These are phyloP conservation scores for Bipolaris bicolor DNA, from an alignment of 2,329 filamentous ascomycete genomes.

Conservation along the genomic window DNA sequence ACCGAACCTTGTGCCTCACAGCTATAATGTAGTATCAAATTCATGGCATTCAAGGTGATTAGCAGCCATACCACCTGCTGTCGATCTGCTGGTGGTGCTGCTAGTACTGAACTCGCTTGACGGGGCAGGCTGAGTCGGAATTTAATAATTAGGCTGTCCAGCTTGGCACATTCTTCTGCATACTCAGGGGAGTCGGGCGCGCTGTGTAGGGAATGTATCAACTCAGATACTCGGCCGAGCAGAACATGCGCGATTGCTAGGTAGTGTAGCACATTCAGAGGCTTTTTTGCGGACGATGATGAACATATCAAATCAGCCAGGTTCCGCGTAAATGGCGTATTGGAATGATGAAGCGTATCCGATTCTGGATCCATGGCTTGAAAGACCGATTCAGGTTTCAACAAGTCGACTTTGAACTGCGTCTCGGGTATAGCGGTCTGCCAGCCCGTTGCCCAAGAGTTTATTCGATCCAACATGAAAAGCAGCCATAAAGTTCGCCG, in stretches of 20 bases:
- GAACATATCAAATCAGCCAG: constrained; percentile 28
- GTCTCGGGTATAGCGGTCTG: constrained; percentile 36
- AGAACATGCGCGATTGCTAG: constrained; percentile 35
- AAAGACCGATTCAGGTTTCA: constrained; percentile 30
- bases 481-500: constrained; percentile 41
- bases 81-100: constrained; percentile 24
- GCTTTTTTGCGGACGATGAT: constrained; percentile 10
- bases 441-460: constrained; percentile 34
- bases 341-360: not conserved
- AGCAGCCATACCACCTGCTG: constrained; percentile 38
- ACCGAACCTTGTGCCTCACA: not conserved
- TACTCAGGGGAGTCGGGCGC: constrained; percentile 30
- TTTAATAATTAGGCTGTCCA: constrained; percentile 32
- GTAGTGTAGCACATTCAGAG: constrained; percentile 32
- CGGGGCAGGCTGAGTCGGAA: constrained; percentile 39
- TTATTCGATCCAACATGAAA: constrained; percentile 38
- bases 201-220: constrained; percentile 37
- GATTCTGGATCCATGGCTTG: constrained; percentile 24
- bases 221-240: constrained; percentile 36
- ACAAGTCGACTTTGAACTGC: constrained; percentile 43
- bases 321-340: constrained; percentile 32
- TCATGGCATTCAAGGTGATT: constrained; percentile 28
- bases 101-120: constrained; percentile 28
- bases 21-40: constrained; percentile 36
- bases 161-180: constrained; percentile 28